Percentiles rank a stretch among this genome's conserved stretches.
Evolutionary conservation across 768 basidiomycete species (phyloP).

Genomic region (Lactarius evosmus): DNA sequence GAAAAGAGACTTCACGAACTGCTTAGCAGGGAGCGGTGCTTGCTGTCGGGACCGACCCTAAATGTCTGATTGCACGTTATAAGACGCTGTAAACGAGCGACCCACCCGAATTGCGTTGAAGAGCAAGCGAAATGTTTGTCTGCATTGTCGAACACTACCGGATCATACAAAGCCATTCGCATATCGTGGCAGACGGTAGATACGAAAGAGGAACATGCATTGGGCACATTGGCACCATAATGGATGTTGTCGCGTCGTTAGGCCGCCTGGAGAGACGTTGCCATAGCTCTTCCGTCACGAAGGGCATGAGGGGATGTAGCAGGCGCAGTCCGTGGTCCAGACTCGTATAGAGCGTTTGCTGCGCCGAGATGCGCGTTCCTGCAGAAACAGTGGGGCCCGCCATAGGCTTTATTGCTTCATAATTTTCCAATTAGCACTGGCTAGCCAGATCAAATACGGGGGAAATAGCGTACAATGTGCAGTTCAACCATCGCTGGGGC

Average conservation of each 20-base stretch:
- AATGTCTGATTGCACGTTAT: constrained; percentile 82
- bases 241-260: constrained; percentile 77
- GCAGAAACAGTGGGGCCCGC: constrained; percentile 72
- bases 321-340: constrained; percentile 89
- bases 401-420: constrained; percentile 99
- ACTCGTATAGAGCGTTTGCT: constrained; percentile 94
- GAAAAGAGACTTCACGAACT: constrained; percentile 63
- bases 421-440: constrained; percentile 15
- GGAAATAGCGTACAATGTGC: constrained; percentile 69
- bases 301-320: constrained; percentile 98
- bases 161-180: constrained; percentile 43
- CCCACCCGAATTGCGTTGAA: constrained; percentile 75
- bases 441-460: background rate
- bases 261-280: constrained; percentile 87
- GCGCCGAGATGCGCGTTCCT: constrained; percentile 72
- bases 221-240: constrained; percentile 89
- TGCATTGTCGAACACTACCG: constrained; percentile 60
- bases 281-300: constrained; percentile 98
- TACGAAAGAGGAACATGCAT: constrained; percentile 53
- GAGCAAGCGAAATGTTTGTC: constrained; percentile 80
- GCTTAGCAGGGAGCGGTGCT: background rate
- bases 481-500: constrained; percentile 99
- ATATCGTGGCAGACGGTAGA: background rate
- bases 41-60: constrained; percentile 51
- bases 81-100: constrained; percentile 86